phyloP scores from a whole-genome alignment of 225 moss, liverwort and hornwort species.

The Pleurozium schreberi region DNA sequence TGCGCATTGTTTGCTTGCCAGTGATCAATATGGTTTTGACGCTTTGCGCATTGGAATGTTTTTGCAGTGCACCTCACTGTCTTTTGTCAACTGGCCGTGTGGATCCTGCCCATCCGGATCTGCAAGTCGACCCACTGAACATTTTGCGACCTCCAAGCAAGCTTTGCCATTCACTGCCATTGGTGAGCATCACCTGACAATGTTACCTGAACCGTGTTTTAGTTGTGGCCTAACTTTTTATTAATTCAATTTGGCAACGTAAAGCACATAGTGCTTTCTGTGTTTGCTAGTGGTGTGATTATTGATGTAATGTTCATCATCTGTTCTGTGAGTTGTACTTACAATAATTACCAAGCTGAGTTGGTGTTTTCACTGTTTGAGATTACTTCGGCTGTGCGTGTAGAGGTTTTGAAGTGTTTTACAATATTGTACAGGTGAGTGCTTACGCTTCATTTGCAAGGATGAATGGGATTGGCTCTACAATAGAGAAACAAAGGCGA shows the following conservation, averaged over 20 bases:
- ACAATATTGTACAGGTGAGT: constrained; percentile 44
- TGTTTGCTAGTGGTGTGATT: not conserved
- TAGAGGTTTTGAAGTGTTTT: not conserved
- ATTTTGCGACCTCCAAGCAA: constrained; percentile 91
- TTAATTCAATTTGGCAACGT: not conserved
- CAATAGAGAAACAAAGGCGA: constrained; percentile 55
- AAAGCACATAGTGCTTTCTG: not conserved
- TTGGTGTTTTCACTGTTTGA: not conserved
- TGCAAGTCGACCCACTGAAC: constrained; percentile 90
- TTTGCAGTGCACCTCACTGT: constrained; percentile 84
- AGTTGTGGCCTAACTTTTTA: not conserved
- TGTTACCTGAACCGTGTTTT: not conserved
- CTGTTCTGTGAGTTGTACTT: not conserved
- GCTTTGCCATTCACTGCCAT: constrained; percentile 76
- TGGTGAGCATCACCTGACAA: constrained; percentile 35
- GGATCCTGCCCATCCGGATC: constrained; percentile 76
- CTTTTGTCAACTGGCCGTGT: constrained; percentile 83
- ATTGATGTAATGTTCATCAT: not conserved
- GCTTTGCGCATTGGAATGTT: not conserved
- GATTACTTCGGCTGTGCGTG: not conserved
- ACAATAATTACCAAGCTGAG: not conserved
- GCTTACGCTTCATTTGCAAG: constrained; percentile 73
- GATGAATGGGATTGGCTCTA: constrained; percentile 45
- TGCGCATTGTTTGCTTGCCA: not conserved
- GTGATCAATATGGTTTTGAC: not conserved